Evolutionary conservation across 2,329 filamentous ascomycete genomes (phyloP).

Genomic region (Xylaria hypoxylon): DNA sequence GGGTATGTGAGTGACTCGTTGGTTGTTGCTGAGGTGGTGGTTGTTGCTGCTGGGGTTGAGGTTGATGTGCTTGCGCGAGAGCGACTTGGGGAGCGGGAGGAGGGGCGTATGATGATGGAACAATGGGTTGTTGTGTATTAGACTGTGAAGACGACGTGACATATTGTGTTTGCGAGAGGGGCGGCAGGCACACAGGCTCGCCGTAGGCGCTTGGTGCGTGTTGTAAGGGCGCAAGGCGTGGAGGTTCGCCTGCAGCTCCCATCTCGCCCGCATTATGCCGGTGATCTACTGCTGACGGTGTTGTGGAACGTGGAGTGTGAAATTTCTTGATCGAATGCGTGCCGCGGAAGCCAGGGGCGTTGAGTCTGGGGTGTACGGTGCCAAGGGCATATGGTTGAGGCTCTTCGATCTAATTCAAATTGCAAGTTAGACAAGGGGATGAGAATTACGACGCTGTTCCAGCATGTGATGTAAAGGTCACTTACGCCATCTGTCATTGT

Average conservation of each 20-base stretch:
- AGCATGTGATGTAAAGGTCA: conserved; percentile 2
- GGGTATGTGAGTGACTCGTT: conserved; percentile 39
- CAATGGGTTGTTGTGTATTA: conserved; percentile 34
- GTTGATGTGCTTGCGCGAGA: conserved; percentile 39
- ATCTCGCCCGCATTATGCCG: conserved; percentile 30
- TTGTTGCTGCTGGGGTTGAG: conserved; percentile 42
- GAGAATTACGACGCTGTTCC: background rate
- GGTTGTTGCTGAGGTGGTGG: conserved; percentile 42
- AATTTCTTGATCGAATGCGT: conserved; percentile 41
- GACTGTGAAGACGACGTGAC: conserved; percentile 36
- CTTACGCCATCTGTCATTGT: conserved; percentile 64
- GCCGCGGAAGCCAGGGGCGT: conserved; percentile 36
- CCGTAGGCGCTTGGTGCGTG: conserved; percentile 43
- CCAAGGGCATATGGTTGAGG: conserved; percentile 46
- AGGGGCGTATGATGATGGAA: conserved; percentile 28
- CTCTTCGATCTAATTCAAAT: conserved; percentile 38
- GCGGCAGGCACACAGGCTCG: conserved; percentile 47
- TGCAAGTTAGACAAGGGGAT: conserved; percentile 20
- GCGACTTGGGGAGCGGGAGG: conserved; percentile 36
- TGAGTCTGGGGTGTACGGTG: conserved; percentile 46
- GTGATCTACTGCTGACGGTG: conserved; percentile 34
- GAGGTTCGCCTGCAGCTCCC: conserved; percentile 40
- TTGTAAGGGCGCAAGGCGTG: conserved; percentile 46
- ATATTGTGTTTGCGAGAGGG: conserved; percentile 47
- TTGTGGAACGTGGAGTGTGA: conserved; percentile 42